Evolutionary conservation across 371 early-diverging fungal species (phyloP).

Genomic region (Actinomortierella wolfii): DNA sequence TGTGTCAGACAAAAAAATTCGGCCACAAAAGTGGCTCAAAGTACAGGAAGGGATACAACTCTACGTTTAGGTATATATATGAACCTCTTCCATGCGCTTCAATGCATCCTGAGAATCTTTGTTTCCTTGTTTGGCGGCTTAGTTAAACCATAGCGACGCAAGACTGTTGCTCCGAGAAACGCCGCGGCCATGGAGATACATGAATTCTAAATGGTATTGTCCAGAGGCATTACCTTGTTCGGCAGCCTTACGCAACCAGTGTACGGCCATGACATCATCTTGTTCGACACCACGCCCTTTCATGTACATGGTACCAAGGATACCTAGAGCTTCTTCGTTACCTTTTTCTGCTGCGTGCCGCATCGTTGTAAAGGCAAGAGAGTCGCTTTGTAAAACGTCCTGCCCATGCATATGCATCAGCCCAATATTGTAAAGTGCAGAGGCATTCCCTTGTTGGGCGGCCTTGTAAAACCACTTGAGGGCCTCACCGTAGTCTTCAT

Average conservation of each 20-base stretch:
- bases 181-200: conserved; percentile 82
- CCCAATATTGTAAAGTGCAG: conserved; percentile 81
- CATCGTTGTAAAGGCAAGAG: conserved; percentile 71
- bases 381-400: conserved; percentile 62
- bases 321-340: conserved; percentile 79
- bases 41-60: no score
- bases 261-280: conserved; percentile 59
- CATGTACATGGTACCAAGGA: conserved; percentile 78
- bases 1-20: no score
- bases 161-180: conserved; percentile 47
- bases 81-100: no score
- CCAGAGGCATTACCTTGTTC: conserved; percentile 74
- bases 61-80: no score
- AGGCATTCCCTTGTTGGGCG: conserved; percentile 63
- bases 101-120: no score
- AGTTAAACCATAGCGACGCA: no score
- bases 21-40: no score
- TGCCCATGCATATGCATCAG: conserved; percentile 82
- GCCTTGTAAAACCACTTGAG: conserved; percentile 70
- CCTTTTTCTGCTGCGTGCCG: conserved; percentile 67
- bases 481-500: conserved; percentile 62
- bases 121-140: no score
- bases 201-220: conserved; percentile 81
- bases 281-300: conserved; percentile 76
- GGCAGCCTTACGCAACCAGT: conserved; percentile 77